phyloP scores from a whole-genome alignment of 2,329 filamentous ascomycete genomes.

The Tricladium varicosporioides region DNA sequence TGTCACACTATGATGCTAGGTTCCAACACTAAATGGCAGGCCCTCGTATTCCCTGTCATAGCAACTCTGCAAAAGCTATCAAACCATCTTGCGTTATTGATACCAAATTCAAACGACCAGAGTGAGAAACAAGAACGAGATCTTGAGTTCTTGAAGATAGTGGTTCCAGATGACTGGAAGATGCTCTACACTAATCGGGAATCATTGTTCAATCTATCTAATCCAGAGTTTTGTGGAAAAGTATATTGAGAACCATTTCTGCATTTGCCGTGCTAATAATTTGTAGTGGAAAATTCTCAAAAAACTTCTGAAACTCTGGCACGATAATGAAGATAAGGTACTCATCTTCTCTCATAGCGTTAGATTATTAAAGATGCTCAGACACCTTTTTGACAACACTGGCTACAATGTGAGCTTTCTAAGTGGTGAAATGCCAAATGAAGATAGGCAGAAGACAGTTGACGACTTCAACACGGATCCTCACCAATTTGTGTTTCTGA shows the following conservation, averaged over 20 bases:
- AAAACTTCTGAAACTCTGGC: slow-evolving; percentile 86
- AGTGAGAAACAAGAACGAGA: slow-evolving; percentile 77
- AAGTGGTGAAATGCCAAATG: slow-evolving; percentile 79
- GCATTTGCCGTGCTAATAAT: too few species aligned
- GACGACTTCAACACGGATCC: slow-evolving; percentile 90
- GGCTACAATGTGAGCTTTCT: slow-evolving; percentile 90
- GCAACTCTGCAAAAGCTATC: slow-evolving; percentile 80
- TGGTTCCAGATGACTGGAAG: slow-evolving; percentile 73
- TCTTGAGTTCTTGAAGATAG: slow-evolving; percentile 68
- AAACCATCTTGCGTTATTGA: slow-evolving; percentile 87
- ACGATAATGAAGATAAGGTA: slow-evolving; percentile 87
- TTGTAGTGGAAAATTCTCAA: slow-evolving; percentile 81
- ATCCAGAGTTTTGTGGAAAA: slow-evolving; percentile 92
- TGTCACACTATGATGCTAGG: slow-evolving; percentile 59
- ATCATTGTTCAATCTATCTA: slow-evolving; percentile 75
- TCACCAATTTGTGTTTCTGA: slow-evolving; percentile 88
- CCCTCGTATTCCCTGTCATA: slow-evolving; percentile 82
- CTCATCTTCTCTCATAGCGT: slow-evolving; percentile 94
- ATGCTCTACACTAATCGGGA: slow-evolving; percentile 73
- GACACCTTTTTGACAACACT: slow-evolving; percentile 82
- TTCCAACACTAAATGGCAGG: slow-evolving; percentile 46
- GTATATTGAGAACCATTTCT: slow-evolving; percentile 5
- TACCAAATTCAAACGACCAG: slow-evolving; percentile 64
- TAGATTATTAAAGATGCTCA: slow-evolving; percentile 76
- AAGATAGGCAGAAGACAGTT: slow-evolving; percentile 78